Base-by-base conservation (phyloP, 2,329 filamentous ascomycete genomes). In the Diaporthe sp. region DNA sequence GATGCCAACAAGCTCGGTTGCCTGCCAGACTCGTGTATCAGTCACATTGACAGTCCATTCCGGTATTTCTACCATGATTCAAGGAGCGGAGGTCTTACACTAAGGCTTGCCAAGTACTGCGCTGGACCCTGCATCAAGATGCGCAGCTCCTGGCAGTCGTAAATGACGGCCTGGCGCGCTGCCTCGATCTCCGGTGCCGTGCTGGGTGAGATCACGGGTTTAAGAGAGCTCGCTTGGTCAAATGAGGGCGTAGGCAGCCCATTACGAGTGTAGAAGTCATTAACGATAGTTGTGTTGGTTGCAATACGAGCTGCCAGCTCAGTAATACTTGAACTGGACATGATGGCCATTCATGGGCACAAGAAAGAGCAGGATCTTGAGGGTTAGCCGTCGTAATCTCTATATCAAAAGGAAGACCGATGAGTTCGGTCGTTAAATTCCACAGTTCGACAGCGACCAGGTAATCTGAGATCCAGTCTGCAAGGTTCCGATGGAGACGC, bases 151-250 rank as follows among this genome's bases (percentile, higher is more conserved):
- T 71, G 72, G 42, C 72, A 55, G 72, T 71, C 62, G 62, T 39
- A 44, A n/a, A 74, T 74, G 42, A 71, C 62, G 10, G 62, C 62
- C 17, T 70, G 72, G n/a, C 72, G 72, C n/a, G 72, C 72, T 19
- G 53, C 53, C 31, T 74, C 62, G 62, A 62, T 74, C n/a, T 71
- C 37, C 8, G 67, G 49, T 6, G 55, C 53, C 10, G 53, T 49
- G n/a, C 46, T 34, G 39, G 72, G 72, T 19, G 72, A 25, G 1
- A 71, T 42, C n/a, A 55, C 34, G 6, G 72, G 58, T 15, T 68
- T 31, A 44, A 61, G 55, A 28, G 53, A 34, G 19, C 42, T 42
- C 22, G 34, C 28, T 15, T 39, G 6, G 4, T 74, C 62, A 19
- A 71, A 74, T 8, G 42, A 42, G 3, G 72, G 62, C 44, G 39